Evolutionary conservation across 768 basidiomycete species (phyloP), one percentile per base, ranked within the genome.

Genomic region (Xanthoconium purpureum): DNA sequence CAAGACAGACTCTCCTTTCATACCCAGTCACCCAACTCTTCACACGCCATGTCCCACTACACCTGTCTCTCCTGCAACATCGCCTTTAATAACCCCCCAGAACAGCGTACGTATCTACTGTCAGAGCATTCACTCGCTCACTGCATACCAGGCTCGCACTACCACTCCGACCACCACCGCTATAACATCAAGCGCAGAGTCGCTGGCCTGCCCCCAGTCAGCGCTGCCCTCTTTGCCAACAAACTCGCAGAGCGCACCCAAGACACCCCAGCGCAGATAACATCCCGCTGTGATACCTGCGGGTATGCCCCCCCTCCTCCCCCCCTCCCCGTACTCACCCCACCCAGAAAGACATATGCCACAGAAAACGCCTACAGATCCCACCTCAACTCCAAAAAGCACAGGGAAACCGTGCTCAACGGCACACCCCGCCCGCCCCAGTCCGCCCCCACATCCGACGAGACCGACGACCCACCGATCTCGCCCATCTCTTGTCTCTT

Each of bases 111-210:
- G 85, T 77, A 24, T 24, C 24, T 24, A 24, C 24, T 24, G 2
- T 24, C 24, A 24, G n/a, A n/a, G n/a, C n/a, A n/a, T n/a, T n/a
- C n/a, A n/a, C n/a, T n/a, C n/a, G n/a, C 24, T 24, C 24, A 24
- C 24, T 24, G 2, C 24, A 24, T 4, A 24, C 24, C 63, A 92
- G 90, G 96, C 56, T 74, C 76, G 0, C 97, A 99, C 70, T 98
- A 96, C 72, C 84, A 85, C 60, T 91, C 92, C 28, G 97, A 99
- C 73, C 89, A 91, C 71, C 97, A 99, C 75, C 80, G 94, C 51
- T 99, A 99, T 75, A 99, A 99, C 69, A 93, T 98, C 86, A 96
- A 96, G 78, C 89, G 95, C 61, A 85, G 94, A 30, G 90, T 98
- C 17, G 95, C 96, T 3, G 84, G 82, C 6, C 80, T 99, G 2